phyloP scores from a whole-genome alignment of 2,329 filamentous ascomycete species.

The Trichoderma atrobrunneum region DNA sequence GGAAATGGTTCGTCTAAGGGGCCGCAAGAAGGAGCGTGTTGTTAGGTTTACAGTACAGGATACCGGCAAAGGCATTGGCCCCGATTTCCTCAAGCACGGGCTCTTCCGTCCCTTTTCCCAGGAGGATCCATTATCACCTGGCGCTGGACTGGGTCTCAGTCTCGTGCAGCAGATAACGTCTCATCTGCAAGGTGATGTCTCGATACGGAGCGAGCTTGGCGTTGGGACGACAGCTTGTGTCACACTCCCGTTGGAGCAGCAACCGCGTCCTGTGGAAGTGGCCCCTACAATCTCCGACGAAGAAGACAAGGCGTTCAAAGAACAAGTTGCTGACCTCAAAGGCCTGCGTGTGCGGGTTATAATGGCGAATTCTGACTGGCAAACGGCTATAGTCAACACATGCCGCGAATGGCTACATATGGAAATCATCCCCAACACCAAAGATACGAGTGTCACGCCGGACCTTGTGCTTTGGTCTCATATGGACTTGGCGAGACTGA shows the following conservation, averaged over 20 bases:
- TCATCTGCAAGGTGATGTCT: slow-evolving; percentile 56
- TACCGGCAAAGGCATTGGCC: slow-evolving; percentile 63
- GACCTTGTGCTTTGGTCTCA: slow-evolving; percentile 30
- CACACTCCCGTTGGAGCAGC: slow-evolving; percentile 5
- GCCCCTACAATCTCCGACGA: background rate
- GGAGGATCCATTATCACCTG: slow-evolving; percentile 58
- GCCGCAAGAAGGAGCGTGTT: slow-evolving; percentile 13
- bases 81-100: slow-evolving; percentile 58
- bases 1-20: background rate
- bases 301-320: slow-evolving; percentile 30
- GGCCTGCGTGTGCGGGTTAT: slow-evolving; percentile 32
- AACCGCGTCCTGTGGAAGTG: background rate
- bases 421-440: slow-evolving; percentile 26
- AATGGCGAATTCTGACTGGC: slow-evolving; percentile 17
- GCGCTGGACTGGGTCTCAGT: slow-evolving; percentile 63
- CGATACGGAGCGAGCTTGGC: slow-evolving; percentile 47
- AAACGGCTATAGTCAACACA: slow-evolving; percentile 26
- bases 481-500: slow-evolving; percentile 17
- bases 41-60: slow-evolving; percentile 53
- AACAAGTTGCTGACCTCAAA: slow-evolving; percentile 29
- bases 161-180: slow-evolving; percentile 61
- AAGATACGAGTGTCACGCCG: slow-evolving; percentile 17
- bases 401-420: slow-evolving; percentile 36
- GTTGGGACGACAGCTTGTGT: slow-evolving; percentile 31
- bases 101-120: slow-evolving; percentile 64